Evolutionary conservation across 2,329 filamentous ascomycete species (phyloP), one percentile per base, ranked within the genome.

Genomic region (Harringtonia lauricola): DNA sequence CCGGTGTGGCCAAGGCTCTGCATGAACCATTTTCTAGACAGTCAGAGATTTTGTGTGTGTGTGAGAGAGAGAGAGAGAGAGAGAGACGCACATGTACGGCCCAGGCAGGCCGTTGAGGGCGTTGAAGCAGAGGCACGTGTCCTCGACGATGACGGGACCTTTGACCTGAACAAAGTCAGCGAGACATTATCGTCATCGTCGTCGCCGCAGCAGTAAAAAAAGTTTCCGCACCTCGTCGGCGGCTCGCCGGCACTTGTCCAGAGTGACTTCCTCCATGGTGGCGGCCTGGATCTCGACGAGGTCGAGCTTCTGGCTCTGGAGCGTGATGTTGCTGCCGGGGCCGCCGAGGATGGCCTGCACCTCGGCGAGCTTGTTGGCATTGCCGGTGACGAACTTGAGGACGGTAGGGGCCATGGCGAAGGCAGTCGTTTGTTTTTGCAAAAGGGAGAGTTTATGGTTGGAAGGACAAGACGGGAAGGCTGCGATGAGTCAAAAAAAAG

Each of bases 331-430:
- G 41, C 24, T n/a, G 17, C 19, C n/a, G n/a, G 33, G 28, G 19
- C 13, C 46, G 8, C 74, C 80, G 3, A 98, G 74, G 54, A 98
- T 95, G 17, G 84, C 82, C 62, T 85, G 80, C 52, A 95, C 88
- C 68, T 98, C 92, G 45, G 73, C 68, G 44, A 98, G 74, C 68
- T 98, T 98, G 69, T 95, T 94, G 57, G 82, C 79, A 66, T 98
- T 98, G 63, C 90, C 85, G 2, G 90, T 96, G 59, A 98, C 94
- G 69, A 98, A 98, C 65, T 94, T 89, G 52, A 98, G 63, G 7
- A 61, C 56, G 37, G 36, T 36, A 4, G 30, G 7, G 30, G 19
- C 15, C 31, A 35, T 45, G 18, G 43, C 43, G 12, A 26, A 35
- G 24, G 17, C 24, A 15, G 4, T 26, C 38, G 5, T 21, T 31